Evolutionary conservation across 768 basidiomycete genomes (phyloP), one percentile per base, ranked within the genome.

Genomic region (Scleroderma bovista): DNA sequence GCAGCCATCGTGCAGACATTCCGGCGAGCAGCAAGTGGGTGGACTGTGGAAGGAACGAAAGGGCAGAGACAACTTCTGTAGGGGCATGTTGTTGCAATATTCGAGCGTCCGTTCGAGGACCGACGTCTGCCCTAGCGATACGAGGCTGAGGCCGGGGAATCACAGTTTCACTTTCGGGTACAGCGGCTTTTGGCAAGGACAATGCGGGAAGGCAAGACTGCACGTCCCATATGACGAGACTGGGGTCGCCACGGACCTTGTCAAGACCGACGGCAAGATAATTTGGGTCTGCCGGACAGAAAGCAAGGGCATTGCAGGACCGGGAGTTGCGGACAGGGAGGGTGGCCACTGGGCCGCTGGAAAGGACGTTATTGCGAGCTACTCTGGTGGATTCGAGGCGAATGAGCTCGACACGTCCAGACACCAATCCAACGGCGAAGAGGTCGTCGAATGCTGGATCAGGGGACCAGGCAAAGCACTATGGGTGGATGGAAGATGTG

Each of bases 391-490:
- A 79, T 60, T 83, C 81, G 3, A 91, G 74, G 3, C 86, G 78
- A 45, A 88, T 69, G 29, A 90, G 75, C 53, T 90, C 88, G 19
- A 91, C 83, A 43, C 77, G 83, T 19, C 88, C 88, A 0, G 75
- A 82, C 44, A 73, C 76, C 52, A 80, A 71, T 10, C 88, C 88
- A 15, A 90, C 80, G n/a, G 88, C 88, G 20, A 91, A 66, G 1
- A 91, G 70, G 62, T 91, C 88, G 50, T 87, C 81, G 51, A 82
- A 76, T 9, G 69, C 59, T 19, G 81, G 75, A 58, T 86, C 83
- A 32, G 88, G 85, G 34, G 86, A 91, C 87, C 88, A 90, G 0
- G 86, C 79, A 63, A 91, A 87, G 53, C 86, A 89, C 88, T 91
- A 40, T 19, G 19, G 19, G 40, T 33, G 19, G 11, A 47, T 46